These are phyloP conservation scores for Pyrenophora seminiperda DNA, from an alignment of 2,329 filamentous ascomycete species.

Conservation along the genomic window DNA sequence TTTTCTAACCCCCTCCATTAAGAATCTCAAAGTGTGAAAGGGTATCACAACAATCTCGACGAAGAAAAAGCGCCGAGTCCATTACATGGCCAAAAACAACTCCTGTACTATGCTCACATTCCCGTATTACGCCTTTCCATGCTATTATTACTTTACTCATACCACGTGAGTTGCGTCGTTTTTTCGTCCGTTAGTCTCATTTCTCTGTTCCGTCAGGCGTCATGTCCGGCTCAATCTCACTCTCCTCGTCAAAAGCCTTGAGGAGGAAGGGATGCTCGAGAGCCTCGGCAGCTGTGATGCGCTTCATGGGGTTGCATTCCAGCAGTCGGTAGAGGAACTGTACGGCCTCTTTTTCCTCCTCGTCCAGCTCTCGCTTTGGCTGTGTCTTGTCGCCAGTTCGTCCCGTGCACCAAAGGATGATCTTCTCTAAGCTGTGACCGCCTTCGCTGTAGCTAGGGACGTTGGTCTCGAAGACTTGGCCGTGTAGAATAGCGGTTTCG, in stretches of 20 bases:
- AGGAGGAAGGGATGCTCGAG: constrained; percentile 72
- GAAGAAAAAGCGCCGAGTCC: constrained; percentile 17
- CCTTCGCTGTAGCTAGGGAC: constrained; percentile 87
- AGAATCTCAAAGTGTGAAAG: constrained; percentile 16
- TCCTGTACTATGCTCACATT: constrained; percentile 34
- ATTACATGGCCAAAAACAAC: constrained; percentile 38
- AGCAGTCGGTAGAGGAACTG: constrained; percentile 74
- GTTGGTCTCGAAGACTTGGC: constrained; percentile 88
- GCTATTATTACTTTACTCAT: constrained; percentile 29
- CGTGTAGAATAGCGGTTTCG: constrained; percentile 79
- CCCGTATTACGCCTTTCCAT: constrained; percentile 29
- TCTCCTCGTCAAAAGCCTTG: constrained; percentile 34
- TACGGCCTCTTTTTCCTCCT: constrained; percentile 74
- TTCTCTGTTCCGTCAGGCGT: constrained; percentile 35
- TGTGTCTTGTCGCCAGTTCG: constrained; percentile 63
- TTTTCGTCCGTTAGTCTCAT: constrained; percentile 24
- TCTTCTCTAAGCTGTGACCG: constrained; percentile 89
- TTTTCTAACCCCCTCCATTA: too few relatives aligned
- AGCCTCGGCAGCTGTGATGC: constrained; percentile 77
- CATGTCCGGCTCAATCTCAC: constrained; percentile 43
- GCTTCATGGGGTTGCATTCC: constrained; percentile 73
- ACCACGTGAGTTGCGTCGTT: constrained; percentile 19
- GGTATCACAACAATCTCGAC: constrained; percentile 41
- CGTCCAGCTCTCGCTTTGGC: constrained; percentile 58
- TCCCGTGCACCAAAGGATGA: constrained; percentile 92